phyloP scores from a whole-genome alignment of 345 rosid species.

The Atalantia buxifolia region DNA sequence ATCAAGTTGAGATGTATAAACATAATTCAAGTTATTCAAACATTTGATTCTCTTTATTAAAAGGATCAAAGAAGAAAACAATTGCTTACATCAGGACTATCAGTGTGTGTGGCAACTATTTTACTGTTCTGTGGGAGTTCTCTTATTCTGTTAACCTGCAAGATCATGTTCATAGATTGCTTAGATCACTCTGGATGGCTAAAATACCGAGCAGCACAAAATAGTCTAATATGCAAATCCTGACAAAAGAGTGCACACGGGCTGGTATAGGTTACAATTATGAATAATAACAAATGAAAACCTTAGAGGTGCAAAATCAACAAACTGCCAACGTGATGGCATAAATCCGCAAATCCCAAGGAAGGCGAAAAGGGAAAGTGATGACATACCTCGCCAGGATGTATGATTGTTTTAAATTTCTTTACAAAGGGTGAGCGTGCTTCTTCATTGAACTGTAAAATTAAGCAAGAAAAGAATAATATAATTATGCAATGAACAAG shows the following conservation, averaged over 20 bases:
- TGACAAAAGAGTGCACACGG: background rate
- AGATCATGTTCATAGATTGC: background rate
- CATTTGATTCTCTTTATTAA: background rate
- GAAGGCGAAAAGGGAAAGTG: background rate
- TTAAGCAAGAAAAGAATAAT: slow-evolving; percentile 16
- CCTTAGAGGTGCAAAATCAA: background rate
- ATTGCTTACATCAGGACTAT: slow-evolving; percentile 57
- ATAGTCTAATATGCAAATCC: background rate
- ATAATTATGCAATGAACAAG: background rate
- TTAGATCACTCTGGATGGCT: background rate
- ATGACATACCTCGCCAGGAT: slow-evolving; percentile 62
- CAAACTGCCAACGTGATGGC: background rate
- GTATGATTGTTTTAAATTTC: slow-evolving; percentile 60
- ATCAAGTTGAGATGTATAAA: background rate
- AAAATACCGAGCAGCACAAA: background rate
- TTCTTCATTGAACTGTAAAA: slow-evolving; percentile 58
- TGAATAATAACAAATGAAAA: background rate
- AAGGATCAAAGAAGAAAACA: background rate
- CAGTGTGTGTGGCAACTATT: slow-evolving; percentile 68
- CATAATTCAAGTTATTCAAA: background rate
- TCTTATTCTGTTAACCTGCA: slow-evolving; percentile 71
- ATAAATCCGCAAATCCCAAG: background rate
- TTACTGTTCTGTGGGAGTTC: slow-evolving; percentile 65
- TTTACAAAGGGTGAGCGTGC: slow-evolving; percentile 66
- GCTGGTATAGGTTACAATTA: background rate